Conservation (phyloP, 1,284 basidiomycete species). For the Ganoderma lingzhi region DNA sequence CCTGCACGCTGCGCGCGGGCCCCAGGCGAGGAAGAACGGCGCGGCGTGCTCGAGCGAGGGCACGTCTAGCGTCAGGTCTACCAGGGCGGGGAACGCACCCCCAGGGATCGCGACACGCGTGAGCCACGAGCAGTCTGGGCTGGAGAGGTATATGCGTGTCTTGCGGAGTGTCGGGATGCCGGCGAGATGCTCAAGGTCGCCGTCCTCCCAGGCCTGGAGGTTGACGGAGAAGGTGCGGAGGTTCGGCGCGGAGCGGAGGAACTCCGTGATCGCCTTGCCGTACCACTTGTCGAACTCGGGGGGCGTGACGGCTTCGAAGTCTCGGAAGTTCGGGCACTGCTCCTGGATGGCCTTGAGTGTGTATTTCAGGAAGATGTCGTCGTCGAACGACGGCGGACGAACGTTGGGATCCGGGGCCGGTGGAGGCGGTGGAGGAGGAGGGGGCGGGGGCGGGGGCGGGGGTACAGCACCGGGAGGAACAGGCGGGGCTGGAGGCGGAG, state of each 20-base stretch:
- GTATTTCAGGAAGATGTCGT: constrained; percentile 18
- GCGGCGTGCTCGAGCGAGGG: constrained; percentile 17
- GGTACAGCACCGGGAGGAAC: not conserved
- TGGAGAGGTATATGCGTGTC: constrained; percentile 13
- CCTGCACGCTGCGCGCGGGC: not conserved
- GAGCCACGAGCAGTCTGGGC: constrained; percentile 20
- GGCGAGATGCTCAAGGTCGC: constrained; percentile 19
- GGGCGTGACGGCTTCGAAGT: constrained; percentile 15
- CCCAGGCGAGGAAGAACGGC: constrained; percentile 18
- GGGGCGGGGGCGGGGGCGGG: not conserved
- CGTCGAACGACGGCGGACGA: constrained; percentile 7
- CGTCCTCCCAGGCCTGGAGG: constrained; percentile 16
- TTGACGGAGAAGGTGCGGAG: constrained; percentile 14
- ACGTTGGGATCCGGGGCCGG: not conserved
- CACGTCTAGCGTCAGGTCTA: constrained; percentile 17
- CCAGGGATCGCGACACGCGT: not conserved
- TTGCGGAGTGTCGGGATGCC: constrained; percentile 13
- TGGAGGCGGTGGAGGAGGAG: not conserved
- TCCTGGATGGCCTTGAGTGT: constrained; percentile 21
- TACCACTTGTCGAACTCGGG: constrained; percentile 11
- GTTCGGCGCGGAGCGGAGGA: constrained; percentile 7
- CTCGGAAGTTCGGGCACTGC: constrained; percentile 18
- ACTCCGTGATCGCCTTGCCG: constrained; percentile 13
- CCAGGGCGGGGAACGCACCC: constrained; percentile 17
- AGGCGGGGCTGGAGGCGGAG: not conserved